These are phyloP conservation scores for Endoconidiophora laricicola DNA, from an alignment of 2,329 filamentous ascomycete species.

Conservation along the genomic window DNA sequence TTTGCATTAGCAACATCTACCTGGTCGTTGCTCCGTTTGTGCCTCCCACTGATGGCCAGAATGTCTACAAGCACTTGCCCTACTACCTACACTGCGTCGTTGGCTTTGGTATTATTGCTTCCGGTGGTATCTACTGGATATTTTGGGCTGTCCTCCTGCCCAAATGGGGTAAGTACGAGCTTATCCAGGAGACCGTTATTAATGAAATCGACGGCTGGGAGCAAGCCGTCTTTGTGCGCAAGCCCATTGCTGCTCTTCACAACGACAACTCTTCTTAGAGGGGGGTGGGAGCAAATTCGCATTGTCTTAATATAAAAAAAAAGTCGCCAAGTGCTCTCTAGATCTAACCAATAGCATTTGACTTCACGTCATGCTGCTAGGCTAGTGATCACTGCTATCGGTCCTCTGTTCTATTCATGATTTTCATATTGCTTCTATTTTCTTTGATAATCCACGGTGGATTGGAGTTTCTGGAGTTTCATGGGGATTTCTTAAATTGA, in stretches of 20 bases:
- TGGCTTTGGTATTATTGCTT: conserved; percentile 35
- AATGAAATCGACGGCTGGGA: conserved; percentile 48
- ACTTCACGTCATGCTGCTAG: too few species aligned
- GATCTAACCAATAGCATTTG: too few species aligned
- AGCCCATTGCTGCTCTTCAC: conserved; percentile 19
- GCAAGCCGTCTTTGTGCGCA: conserved; percentile 33
- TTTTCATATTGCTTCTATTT: too few species aligned
- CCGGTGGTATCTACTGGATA: conserved; percentile 38
- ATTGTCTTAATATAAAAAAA: too few species aligned
- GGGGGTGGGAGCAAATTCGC: background rate
- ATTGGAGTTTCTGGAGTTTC: background rate
- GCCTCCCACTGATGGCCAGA: conserved; percentile 33
- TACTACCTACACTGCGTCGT: conserved; percentile 44
- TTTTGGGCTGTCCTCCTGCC: conserved; percentile 37
- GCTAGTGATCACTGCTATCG: too few species aligned
- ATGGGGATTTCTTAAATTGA: background rate
- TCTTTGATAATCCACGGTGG: too few species aligned
- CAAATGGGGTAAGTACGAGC: conserved; percentile 34
- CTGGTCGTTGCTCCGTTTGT: conserved; percentile 43
- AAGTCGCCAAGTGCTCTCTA: too few species aligned
- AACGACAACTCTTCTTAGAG: conserved; percentile 7
- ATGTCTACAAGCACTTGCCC: conserved; percentile 35
- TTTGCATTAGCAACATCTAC: conserved; percentile 43
- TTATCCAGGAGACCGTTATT: conserved; percentile 36
- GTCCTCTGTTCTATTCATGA: too few species aligned